phyloP scores from a whole-genome alignment of 1,284 basidiomycete species.

The Apiotrichum montevideense region DNA sequence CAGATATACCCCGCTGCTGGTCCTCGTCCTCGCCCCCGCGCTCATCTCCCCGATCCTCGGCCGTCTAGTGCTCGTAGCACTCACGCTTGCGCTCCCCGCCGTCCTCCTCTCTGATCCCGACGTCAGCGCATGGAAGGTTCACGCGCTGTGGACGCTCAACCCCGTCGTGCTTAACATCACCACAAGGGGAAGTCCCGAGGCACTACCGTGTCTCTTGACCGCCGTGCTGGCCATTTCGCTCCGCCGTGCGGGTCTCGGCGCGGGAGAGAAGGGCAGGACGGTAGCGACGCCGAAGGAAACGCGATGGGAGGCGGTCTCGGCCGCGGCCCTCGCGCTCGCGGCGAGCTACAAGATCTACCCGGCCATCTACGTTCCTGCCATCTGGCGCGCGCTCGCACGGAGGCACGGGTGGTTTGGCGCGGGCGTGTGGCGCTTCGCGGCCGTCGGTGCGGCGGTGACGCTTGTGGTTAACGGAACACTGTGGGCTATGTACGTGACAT shows the following conservation, averaged over 20 bases:
- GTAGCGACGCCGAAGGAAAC: not conserved
- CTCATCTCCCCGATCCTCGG: slow-evolving; percentile 75
- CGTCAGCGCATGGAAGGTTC: slow-evolving; percentile 23
- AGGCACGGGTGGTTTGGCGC: slow-evolving; percentile 52
- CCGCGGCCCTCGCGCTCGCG: slow-evolving; percentile 66
- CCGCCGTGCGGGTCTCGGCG: slow-evolving; percentile 48
- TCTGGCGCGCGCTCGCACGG: slow-evolving; percentile 58
- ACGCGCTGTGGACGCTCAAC: slow-evolving; percentile 74
- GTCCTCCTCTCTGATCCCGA: slow-evolving; percentile 57
- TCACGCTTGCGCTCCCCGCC: slow-evolving; percentile 73
- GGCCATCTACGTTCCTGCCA: slow-evolving; percentile 75
- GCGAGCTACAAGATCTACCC: slow-evolving; percentile 97
- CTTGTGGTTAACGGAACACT: slow-evolving; percentile 58
- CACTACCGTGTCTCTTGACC: slow-evolving; percentile 61
- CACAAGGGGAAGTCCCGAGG: slow-evolving; percentile 91
- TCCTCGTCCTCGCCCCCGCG: slow-evolving; percentile 74
- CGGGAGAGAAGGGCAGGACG: too few species aligned
- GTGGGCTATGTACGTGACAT: slow-evolving; percentile 64
- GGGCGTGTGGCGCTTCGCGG: slow-evolving; percentile 61
- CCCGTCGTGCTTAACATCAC: slow-evolving; percentile 94
- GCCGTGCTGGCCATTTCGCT: slow-evolving; percentile 63
- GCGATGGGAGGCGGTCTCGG: slow-evolving; percentile 52
- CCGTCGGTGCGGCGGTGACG: slow-evolving; percentile 66
- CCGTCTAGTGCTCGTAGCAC: slow-evolving; percentile 80
- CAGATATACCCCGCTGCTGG: slow-evolving; percentile 90